Conservation (phyloP, 306 rosid species). For the Cicer judaicum region DNA sequence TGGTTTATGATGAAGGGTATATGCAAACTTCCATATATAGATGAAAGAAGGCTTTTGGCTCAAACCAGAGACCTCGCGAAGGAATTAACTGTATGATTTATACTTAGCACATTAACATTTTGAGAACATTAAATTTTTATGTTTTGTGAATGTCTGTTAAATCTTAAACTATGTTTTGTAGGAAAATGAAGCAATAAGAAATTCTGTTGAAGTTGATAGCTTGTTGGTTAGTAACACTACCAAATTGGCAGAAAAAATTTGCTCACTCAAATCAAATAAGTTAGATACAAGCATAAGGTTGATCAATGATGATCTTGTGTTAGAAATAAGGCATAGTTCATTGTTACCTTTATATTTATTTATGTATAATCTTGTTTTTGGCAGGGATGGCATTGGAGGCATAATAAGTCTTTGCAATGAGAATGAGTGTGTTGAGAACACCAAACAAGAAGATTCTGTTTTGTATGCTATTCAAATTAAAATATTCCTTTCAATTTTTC, state of each 20-base stretch:
- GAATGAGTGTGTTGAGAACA: slow-evolving; percentile 6
- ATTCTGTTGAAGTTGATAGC: slow-evolving; percentile 39
- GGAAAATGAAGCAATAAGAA: slow-evolving; percentile 53
- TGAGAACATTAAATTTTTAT: not conserved
- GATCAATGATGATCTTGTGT: not conserved
- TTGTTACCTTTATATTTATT: not conserved
- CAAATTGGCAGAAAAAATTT: slow-evolving; percentile 42
- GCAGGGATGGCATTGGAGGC: slow-evolving; percentile 56
- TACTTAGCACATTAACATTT: not conserved
- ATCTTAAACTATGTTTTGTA: not conserved
- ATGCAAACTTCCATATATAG: slow-evolving; percentile 60
- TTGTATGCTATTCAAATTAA: slow-evolving; percentile 41
- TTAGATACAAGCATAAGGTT: slow-evolving; percentile 46
- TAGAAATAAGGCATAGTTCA: not conserved
- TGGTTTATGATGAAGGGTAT: slow-evolving; percentile 46
- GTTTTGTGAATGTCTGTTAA: not conserved
- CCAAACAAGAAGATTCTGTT: slow-evolving; percentile 31
- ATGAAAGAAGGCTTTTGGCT: slow-evolving; percentile 52
- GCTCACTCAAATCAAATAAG: slow-evolving; percentile 14
- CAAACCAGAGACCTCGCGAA: slow-evolving; percentile 50
- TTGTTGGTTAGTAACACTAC: slow-evolving; percentile 42
- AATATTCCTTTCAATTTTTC: not conserved
- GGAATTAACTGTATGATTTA: slow-evolving; percentile 49
- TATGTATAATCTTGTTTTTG: not conserved
- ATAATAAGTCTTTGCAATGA: slow-evolving; percentile 20